Base-by-base conservation (phyloP, 2,329 filamentous ascomycete genomes). In the Cyphellophora attinorum region DNA sequence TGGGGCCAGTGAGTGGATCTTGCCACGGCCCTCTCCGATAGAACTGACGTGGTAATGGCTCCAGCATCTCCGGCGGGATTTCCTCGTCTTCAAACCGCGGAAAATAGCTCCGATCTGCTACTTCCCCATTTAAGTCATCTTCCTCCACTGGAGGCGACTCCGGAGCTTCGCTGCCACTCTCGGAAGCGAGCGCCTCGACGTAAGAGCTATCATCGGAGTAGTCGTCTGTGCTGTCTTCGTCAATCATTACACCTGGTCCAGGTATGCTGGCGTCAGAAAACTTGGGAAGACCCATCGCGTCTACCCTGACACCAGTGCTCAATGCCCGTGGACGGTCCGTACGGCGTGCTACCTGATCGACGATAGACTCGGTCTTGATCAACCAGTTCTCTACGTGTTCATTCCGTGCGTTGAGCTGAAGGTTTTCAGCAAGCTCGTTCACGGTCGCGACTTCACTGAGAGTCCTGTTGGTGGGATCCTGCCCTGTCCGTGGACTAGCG, bases 321-420 rank as follows among this genome's bases (percentile, higher is more conserved):
- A 40, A 35, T 12, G 43, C 39, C 19, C 46, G 37, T 16, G 37
- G 35, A 25, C 45, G 33, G 25, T 35, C 33, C n/a, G 32, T 31
- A 16, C 38, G 30, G 14, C 25, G 17, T 13, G 13, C 32, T 12
- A n/a, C n/a, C n/a, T n/a, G n/a, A n/a, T n/a, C n/a, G n/a, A n/a
- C n/a, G n/a, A n/a, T n/a, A n/a, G n/a, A n/a, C n/a, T n/a, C n/a
- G n/a, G n/a, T n/a, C n/a, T n/a, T 60, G 11, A 55, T 62, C 3
- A 72, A 60, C 72, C 72, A 76, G 14, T 62, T 56, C 33, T 61
- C 58, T 19, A 76, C 70, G 34, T 72, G 67, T 6, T 61, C 57
- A 38, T 72, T 71, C 46, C 65, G 72, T 33, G 72, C 65, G 3
- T 63, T 59, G 19, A 62, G 53, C 19, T 63, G 55, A 32, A 64